Percentiles rank a stretch among this genome's conserved stretches.
phyloP scores from a whole-genome alignment of 495 filamentous ascomycete species.

The Penicillium paxilli region DNA sequence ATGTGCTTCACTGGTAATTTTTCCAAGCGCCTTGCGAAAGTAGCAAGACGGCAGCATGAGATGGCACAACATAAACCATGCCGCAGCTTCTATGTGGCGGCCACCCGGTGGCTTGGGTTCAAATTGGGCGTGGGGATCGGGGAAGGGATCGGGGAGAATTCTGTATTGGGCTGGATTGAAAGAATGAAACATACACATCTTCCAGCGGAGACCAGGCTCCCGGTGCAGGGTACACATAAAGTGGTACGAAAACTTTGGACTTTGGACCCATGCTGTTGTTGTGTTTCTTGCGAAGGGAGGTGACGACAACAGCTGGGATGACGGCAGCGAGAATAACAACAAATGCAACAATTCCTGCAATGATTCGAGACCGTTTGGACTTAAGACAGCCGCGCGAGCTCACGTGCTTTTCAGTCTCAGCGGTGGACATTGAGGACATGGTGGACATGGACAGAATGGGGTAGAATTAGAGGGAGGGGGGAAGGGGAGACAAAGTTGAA shows the following conservation, averaged over 20 bases:
- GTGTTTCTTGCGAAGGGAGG: slow-evolving; percentile 31
- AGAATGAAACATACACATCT: slow-evolving; percentile 41
- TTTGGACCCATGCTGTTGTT: slow-evolving; percentile 43
- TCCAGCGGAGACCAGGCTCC: slow-evolving; percentile 51
- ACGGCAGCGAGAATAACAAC: slow-evolving; percentile 35
- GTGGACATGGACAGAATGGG: slow-evolving; percentile 4
- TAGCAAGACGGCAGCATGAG: not conserved
- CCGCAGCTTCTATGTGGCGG: slow-evolving; percentile 12
- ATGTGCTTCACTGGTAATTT: slow-evolving; percentile 4
- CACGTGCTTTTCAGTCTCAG: slow-evolving; percentile 37
- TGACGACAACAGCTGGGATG: slow-evolving; percentile 36
- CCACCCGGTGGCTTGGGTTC: slow-evolving; percentile 25
- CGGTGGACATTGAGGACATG: slow-evolving; percentile 20
- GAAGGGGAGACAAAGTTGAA: slow-evolving; percentile 13
- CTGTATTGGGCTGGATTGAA: slow-evolving; percentile 12
- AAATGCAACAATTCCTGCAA: slow-evolving; percentile 24
- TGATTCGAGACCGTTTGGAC: slow-evolving; percentile 30
- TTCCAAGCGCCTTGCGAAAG: slow-evolving; percentile 8
- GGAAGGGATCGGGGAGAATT: slow-evolving; percentile 10
- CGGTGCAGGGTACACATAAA: slow-evolving; percentile 56
- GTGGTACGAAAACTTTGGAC: slow-evolving; percentile 50
- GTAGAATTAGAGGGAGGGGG: slow-evolving; percentile 13
- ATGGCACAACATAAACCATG: slow-evolving; percentile 5
- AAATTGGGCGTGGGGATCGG: slow-evolving; percentile 8
- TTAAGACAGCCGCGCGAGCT: slow-evolving; percentile 32